A percentile compares a stretch with the other conserved stretches of the same genome.
These are phyloP conservation scores for Monotropa hypopitys DNA, from an alignment of 179 eudicot genomes.

Conservation along the genomic window DNA sequence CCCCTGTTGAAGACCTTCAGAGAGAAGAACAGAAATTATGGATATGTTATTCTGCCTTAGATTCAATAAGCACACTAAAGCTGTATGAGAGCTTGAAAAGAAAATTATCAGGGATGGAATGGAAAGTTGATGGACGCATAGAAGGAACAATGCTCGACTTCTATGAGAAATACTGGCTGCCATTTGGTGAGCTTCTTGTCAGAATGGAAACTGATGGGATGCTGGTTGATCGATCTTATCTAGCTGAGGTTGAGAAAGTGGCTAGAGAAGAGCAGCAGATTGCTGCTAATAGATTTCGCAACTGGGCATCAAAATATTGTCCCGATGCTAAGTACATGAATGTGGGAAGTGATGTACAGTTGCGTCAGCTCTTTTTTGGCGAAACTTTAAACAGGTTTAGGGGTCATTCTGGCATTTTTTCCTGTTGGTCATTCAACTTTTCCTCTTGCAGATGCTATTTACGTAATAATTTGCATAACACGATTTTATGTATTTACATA, in stretches of 20 bases:
- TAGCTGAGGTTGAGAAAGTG: slow-evolving; percentile 76
- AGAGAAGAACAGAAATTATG: slow-evolving; percentile 54
- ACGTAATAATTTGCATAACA: background rate
- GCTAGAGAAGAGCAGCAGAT: slow-evolving; percentile 68
- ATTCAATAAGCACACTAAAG: slow-evolving; percentile 76
- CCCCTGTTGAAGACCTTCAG: slow-evolving; percentile 80
- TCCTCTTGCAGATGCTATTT: background rate
- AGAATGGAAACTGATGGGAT: slow-evolving; percentile 90
- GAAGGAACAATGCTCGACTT: slow-evolving; percentile 60
- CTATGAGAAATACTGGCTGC: slow-evolving; percentile 72
- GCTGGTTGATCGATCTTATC: slow-evolving; percentile 81
- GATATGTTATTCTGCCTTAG: slow-evolving; percentile 87
- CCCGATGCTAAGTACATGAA: slow-evolving; percentile 87
- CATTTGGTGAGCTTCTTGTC: slow-evolving; percentile 86
- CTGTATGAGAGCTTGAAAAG: slow-evolving; percentile 69
- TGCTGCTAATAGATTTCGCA: slow-evolving; percentile 75
- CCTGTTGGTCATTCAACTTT: background rate
- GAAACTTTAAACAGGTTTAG: slow-evolving; percentile 60
- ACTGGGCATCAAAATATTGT: slow-evolving; percentile 83
- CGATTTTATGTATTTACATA: too few species aligned
- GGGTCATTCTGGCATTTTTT: background rate
- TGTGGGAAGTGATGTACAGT: slow-evolving; percentile 89
- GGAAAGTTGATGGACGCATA: slow-evolving; percentile 43
- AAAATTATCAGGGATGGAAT: slow-evolving; percentile 42
- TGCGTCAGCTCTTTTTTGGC: slow-evolving; percentile 83